Percentiles rank a stretch among this genome's conserved stretches.
These are phyloP conservation scores for Zygosaccharomyces sapae DNA, from an alignment of 1,139 yeast species.

Conservation along the genomic window DNA sequence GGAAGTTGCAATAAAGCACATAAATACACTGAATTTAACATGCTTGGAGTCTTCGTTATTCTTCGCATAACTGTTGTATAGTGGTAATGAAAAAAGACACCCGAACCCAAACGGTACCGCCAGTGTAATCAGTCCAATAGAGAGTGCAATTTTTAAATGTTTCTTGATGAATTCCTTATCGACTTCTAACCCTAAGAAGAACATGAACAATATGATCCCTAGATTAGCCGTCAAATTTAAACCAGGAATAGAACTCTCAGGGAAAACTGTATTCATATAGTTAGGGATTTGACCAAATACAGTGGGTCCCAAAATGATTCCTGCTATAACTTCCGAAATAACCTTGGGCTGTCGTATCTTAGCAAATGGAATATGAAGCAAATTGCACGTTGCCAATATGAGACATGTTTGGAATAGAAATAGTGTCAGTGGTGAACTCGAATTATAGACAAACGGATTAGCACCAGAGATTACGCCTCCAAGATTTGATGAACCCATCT, in stretches of 20 bases:
- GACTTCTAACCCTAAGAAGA: slow-evolving; percentile 74
- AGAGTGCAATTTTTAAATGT: slow-evolving; percentile 54
- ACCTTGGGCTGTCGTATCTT: slow-evolving; percentile 68
- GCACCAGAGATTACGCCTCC: slow-evolving; percentile 72
- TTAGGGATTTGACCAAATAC: slow-evolving; percentile 67
- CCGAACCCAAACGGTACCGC: slow-evolving; percentile 77
- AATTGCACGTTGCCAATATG: slow-evolving; percentile 34
- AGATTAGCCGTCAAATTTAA: slow-evolving; percentile 64
- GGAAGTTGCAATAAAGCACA: slow-evolving; percentile 77
- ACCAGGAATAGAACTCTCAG: slow-evolving; percentile 56
- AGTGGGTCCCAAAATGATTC: slow-evolving; percentile 64
- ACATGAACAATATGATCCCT: slow-evolving; percentile 68
- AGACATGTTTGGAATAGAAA: slow-evolving; percentile 33
- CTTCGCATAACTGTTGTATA: slow-evolving; percentile 51
- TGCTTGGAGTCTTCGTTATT: slow-evolving; percentile 35
- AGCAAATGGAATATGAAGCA: slow-evolving; percentile 59
- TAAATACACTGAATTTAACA: slow-evolving; percentile 62
- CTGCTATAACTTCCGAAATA: slow-evolving; percentile 73
- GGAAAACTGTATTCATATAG: slow-evolving; percentile 62
- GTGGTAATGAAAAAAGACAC: slow-evolving; percentile 62
- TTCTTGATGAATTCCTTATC: slow-evolving; percentile 60
- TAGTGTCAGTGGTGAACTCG: slow-evolving; percentile 38
- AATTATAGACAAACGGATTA: slow-evolving; percentile 58
- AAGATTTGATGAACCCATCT: slow-evolving; percentile 34
- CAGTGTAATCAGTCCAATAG: slow-evolving; percentile 67